These are phyloP conservation scores for Mycena vitilis DNA, from an alignment of 768 basidiomycete genomes.

Conservation along the genomic window DNA sequence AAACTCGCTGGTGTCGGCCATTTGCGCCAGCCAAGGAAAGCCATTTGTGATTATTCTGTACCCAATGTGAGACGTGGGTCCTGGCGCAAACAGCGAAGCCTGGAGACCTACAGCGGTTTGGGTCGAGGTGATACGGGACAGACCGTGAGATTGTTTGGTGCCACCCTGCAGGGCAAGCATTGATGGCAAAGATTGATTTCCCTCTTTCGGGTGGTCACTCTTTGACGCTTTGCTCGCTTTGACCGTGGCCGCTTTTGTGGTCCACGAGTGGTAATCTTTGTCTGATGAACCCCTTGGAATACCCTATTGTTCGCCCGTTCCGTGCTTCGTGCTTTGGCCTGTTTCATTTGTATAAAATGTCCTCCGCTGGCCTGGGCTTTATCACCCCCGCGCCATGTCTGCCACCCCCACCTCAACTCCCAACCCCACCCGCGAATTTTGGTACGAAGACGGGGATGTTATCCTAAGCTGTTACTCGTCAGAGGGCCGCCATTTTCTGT, in stretches of 20 bases:
- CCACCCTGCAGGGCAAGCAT: too few species aligned
- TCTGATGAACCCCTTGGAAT: too few species aligned
- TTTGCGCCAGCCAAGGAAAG: slow-evolving; percentile 84
- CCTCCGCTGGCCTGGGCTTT: not conserved
- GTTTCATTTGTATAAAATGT: slow-evolving; percentile 11
- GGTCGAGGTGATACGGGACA: slow-evolving; percentile 10
- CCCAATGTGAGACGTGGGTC: slow-evolving; percentile 25
- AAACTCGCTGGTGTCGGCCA: slow-evolving; percentile 80
- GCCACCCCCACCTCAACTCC: not conserved
- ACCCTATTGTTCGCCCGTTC: too few species aligned
- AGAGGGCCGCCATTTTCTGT: not conserved
- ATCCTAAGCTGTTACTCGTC: not conserved
- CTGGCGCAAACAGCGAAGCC: not conserved
- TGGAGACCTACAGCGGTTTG: slow-evolving; percentile 12
- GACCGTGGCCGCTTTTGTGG: too few species aligned
- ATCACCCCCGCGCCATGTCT: not conserved
- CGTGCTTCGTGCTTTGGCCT: slow-evolving; percentile 11
- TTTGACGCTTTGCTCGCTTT: too few species aligned
- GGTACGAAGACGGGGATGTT: slow-evolving; percentile 14
- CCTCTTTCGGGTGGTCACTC: too few species aligned
- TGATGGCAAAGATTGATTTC: too few species aligned
- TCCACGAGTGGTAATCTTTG: too few species aligned
- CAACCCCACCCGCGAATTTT: slow-evolving; percentile 2
- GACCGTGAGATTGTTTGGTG: slow-evolving; percentile 20
- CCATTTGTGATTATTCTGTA: slow-evolving; percentile 58